These are phyloP conservation scores for Penicillium roqueforti DNA, from an alignment of 495 filamentous ascomycete genomes.

Conservation along the genomic window DNA sequence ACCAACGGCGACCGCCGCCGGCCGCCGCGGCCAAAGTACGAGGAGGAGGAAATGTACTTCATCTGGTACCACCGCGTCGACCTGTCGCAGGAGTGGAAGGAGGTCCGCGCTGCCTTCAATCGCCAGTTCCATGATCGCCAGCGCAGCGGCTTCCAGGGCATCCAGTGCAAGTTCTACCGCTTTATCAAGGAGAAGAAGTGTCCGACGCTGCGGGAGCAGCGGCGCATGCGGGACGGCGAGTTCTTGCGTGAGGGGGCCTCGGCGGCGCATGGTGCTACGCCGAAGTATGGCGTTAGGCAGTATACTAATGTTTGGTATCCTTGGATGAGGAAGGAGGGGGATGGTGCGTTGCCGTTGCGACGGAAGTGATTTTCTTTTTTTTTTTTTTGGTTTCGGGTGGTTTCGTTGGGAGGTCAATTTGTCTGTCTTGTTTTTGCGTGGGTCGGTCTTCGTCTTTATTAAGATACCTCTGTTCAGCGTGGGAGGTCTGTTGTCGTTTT, in stretches of 20 bases:
- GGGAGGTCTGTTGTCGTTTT: constrained; percentile 7
- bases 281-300: constrained; percentile 5
- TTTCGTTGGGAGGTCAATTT: not conserved
- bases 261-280: not conserved
- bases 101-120: constrained; percentile 48
- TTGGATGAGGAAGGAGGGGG: constrained; percentile 7
- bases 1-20: constrained; percentile 41
- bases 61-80: constrained; percentile 56
- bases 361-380: not conserved
- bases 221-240: constrained; percentile 44
- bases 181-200: constrained; percentile 48
- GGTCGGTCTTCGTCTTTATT: constrained; percentile 9
- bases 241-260: constrained; percentile 32
- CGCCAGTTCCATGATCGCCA: constrained; percentile 44
- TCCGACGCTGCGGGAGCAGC: constrained; percentile 42
- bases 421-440: constrained; percentile 4
- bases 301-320: constrained; percentile 12
- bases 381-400: not conserved
- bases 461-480: constrained; percentile 10
- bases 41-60: constrained; percentile 51
- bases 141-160: constrained; percentile 45
- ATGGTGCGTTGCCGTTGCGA: not conserved
- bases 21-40: constrained; percentile 46
- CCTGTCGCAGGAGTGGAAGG: constrained; percentile 49
- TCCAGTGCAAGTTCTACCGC: constrained; percentile 55